These are phyloP conservation scores for Centrapalus pauciflorus DNA, from an alignment of 129 eudicot genomes.

Conservation along the genomic window DNA sequence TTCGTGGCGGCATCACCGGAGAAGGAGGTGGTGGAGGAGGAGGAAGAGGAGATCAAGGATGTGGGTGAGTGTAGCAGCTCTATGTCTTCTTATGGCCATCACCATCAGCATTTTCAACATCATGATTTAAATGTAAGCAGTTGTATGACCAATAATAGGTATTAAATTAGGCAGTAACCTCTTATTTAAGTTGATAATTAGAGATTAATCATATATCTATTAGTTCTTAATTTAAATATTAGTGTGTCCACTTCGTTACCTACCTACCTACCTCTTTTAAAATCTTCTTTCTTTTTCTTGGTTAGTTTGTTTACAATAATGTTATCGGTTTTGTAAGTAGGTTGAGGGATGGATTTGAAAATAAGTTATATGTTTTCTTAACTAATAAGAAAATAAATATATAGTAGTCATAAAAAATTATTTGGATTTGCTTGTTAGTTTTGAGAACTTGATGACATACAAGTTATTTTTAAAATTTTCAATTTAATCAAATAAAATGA, in stretches of 20 bases:
- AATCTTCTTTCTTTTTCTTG: neutral
- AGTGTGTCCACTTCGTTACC: too few species aligned
- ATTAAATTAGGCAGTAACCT: conserved; percentile 9
- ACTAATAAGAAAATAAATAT: too few species aligned
- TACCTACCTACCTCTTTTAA: too few species aligned
- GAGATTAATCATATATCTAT: conserved; percentile 27
- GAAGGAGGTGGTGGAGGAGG: conserved; percentile 42
- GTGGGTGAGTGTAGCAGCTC: conserved; percentile 68
- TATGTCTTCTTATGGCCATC: conserved; percentile 41
- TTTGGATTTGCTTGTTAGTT: too few species aligned
- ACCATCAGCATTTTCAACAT: conserved; percentile 45
- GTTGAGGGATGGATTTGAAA: too few species aligned
- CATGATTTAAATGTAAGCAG: conserved; percentile 69
- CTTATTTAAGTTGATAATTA: neutral
- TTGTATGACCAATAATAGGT: conserved; percentile 57
- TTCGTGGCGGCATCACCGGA: conserved; percentile 21
- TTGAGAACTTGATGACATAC: too few species aligned
- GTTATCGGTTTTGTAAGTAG: neutral
- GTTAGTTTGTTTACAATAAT: neutral
- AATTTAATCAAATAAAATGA: too few species aligned
- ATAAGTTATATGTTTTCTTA: too few species aligned
- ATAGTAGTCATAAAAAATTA: too few species aligned
- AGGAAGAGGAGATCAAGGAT: conserved; percentile 61
- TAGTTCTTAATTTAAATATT: conserved; percentile 14
- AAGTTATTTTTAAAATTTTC: too few species aligned